Percentiles rank a stretch among this genome's conserved stretches.
Evolutionary conservation across 2,329 filamentous ascomycete species (phyloP).

Genomic region (Lachnellula occidentalis): DNA sequence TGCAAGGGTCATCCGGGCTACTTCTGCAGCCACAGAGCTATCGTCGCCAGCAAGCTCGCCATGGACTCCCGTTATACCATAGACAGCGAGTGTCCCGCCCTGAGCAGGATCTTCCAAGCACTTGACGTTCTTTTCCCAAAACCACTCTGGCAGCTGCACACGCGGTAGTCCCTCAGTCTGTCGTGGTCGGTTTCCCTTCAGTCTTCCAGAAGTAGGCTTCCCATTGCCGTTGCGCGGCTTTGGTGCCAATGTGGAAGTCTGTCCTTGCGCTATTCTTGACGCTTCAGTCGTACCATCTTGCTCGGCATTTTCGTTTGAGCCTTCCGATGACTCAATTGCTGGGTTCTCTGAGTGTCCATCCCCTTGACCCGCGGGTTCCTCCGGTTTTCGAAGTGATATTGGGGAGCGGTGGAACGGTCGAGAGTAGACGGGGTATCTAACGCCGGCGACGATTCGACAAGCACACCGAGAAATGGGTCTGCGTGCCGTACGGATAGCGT

Average conservation of each 20-base stretch:
- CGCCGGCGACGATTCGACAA: constrained; percentile 29
- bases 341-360: not conserved
- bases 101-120: constrained; percentile 12
- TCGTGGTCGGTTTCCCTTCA: constrained; percentile 19
- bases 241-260: constrained; percentile 2
- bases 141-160: constrained; percentile 51
- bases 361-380: constrained; percentile 12
- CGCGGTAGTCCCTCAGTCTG: constrained; percentile 39
- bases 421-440: constrained; percentile 22
- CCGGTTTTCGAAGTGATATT: constrained; percentile 21
- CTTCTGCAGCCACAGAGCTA: constrained; percentile 1
- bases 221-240: constrained; percentile 13
- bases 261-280: not conserved
- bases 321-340: constrained; percentile 1
- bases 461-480: constrained; percentile 23
- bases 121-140: constrained; percentile 47
- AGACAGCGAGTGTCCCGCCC: constrained; percentile 20
- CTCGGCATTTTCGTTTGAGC: not conserved
- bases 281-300: constrained; percentile 1
- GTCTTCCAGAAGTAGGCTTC: constrained; percentile 15
- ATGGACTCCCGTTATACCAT: constrained; percentile 1
- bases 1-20: not conserved
- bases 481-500: constrained; percentile 26
- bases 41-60: not conserved
- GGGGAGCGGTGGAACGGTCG: constrained; percentile 29